Percentiles rank a stretch among this genome's conserved stretches.
Conservation (phyloP, 2,329 filamentous ascomycete genomes). For the Endoconidiophora polonica region DNA sequence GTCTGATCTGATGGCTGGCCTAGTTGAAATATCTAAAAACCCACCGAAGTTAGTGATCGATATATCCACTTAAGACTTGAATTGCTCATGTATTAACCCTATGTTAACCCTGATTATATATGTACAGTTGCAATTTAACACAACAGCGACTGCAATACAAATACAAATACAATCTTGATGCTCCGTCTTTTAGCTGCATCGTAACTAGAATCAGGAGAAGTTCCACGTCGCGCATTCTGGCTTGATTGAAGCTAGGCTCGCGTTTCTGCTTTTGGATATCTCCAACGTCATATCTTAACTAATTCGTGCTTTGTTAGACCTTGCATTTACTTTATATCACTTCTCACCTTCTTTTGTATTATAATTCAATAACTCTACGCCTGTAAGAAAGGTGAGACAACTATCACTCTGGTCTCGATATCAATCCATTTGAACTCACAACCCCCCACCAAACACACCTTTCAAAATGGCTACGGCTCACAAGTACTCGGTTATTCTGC, state of each 20-base stretch:
- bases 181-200: background rate
- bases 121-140: too few species aligned
- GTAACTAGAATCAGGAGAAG: constrained; percentile 1
- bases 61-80: too few species aligned
- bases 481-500: constrained; percentile 95
- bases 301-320: background rate
- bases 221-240: constrained; percentile 8
- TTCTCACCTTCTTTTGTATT: background rate
- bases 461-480: constrained; percentile 36
- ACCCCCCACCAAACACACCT: background rate
- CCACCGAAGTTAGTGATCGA: too few species aligned
- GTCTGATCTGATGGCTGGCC: too few species aligned
- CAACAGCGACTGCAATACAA: too few species aligned
- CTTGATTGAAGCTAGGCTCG: background rate
- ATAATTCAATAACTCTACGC: background rate
- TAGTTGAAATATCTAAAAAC: too few species aligned
- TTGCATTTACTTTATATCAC: background rate
- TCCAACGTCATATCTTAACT: background rate
- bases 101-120: too few species aligned
- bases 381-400: background rate
- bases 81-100: too few species aligned
- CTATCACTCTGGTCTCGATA: background rate
- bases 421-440: background rate
- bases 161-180: too few species aligned
- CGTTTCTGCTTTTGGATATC: background rate